Evolutionary conservation across 164 flowering plant genomes (phyloP).

Genomic region (Echeveria elegans): DNA sequence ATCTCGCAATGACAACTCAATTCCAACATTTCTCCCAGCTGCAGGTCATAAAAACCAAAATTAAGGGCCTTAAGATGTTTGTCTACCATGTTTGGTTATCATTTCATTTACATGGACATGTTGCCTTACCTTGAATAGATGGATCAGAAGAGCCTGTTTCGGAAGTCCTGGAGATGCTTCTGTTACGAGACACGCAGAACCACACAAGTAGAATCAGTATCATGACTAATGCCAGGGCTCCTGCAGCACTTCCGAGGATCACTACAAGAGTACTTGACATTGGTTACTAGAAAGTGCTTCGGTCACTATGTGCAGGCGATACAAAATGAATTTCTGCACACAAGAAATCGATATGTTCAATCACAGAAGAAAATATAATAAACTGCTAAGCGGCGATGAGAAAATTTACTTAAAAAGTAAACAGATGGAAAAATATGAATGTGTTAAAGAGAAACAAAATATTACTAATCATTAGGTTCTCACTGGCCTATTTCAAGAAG

Average conservation of each 20-base stretch:
- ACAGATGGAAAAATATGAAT: background rate
- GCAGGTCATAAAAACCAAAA: conserved; percentile 14
- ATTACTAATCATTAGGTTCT: background rate
- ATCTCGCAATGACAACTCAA: conserved; percentile 54
- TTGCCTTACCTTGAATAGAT: conserved; percentile 51
- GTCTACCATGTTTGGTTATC: background rate
- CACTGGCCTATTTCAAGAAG: background rate
- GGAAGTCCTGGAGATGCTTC: conserved; percentile 60
- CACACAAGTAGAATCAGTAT: conserved; percentile 41
- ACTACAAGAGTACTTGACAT: conserved; percentile 94
- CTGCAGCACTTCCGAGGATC: conserved; percentile 90
- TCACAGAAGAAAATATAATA: background rate
- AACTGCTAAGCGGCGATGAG: background rate
- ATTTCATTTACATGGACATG: background rate
- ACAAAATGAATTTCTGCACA: conserved; percentile 26
- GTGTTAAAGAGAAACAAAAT: background rate
- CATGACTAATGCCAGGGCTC: conserved; percentile 76
- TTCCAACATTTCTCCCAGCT: conserved; percentile 44
- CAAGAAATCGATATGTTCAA: conserved; percentile 15
- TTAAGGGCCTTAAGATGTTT: background rate
- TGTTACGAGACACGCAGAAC: conserved; percentile 43
- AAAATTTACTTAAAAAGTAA: background rate
- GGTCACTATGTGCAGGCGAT: conserved; percentile 17
- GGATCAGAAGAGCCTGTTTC: conserved; percentile 88
- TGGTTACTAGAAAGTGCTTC: conserved; percentile 46